These are phyloP conservation scores for Colletotrichum sojae DNA, from an alignment of 2,329 filamentous ascomycete species.

Conservation along the genomic window DNA sequence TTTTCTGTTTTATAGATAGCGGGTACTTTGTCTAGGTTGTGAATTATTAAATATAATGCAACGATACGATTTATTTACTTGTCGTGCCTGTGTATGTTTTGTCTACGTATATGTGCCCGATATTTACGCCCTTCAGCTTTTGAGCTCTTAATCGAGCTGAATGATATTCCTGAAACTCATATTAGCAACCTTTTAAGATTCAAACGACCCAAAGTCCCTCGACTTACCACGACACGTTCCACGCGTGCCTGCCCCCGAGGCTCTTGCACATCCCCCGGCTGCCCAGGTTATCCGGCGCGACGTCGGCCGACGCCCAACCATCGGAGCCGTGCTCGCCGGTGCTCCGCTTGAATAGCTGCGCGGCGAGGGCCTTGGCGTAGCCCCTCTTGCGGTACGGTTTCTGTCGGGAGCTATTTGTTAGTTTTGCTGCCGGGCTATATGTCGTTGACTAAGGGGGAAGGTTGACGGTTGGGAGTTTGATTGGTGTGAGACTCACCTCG, in stretches of 20 bases:
- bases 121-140: not conserved
- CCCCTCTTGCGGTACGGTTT: slow-evolving; percentile 72
- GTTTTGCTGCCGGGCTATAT: not conserved
- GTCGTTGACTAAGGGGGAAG: not conserved
- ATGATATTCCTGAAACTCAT: not conserved
- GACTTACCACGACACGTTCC: slow-evolving; percentile 76
- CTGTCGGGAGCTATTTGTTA: slow-evolving; percentile 44
- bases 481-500: slow-evolving; percentile 55
- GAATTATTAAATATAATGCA: too few relatives aligned
- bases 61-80: too few relatives aligned
- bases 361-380: slow-evolving; percentile 72
- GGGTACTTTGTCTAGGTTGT: too few relatives aligned
- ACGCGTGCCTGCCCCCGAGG: slow-evolving; percentile 69
- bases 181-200: too few relatives aligned
- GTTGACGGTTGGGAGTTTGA: too few relatives aligned
- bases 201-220: too few relatives aligned
- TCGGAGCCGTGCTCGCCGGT: slow-evolving; percentile 61
- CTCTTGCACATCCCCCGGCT: slow-evolving; percentile 75
- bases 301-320: slow-evolving; percentile 74
- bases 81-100: too few relatives aligned
- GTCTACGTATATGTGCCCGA: too few relatives aligned
- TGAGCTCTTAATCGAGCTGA: not conserved
- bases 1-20: too few relatives aligned
- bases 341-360: slow-evolving; percentile 69
- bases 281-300: slow-evolving; percentile 70